A percentile compares a stretch with the other conserved stretches of the same genome.
phyloP scores from a whole-genome alignment of 2,329 filamentous ascomycete genomes.

The Microdochium trichocladiopsis region DNA sequence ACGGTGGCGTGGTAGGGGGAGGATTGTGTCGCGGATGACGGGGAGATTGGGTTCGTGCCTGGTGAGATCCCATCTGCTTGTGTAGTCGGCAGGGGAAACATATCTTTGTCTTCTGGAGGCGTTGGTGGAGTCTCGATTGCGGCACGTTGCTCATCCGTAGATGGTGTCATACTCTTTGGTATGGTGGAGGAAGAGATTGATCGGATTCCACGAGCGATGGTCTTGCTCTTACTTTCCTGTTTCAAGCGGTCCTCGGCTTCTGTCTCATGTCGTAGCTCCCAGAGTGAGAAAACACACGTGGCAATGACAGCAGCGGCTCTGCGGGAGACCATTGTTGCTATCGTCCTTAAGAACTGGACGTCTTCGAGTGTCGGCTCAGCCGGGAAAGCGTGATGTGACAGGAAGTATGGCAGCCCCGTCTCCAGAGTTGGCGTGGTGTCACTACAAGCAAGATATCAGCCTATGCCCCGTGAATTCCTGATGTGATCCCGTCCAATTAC shows the following conservation, averaged over 20 bases:
- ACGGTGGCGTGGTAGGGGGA: slow-evolving; percentile 46
- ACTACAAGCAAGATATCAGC: slow-evolving; percentile 18
- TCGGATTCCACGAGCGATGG: background rate
- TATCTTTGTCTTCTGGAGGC: slow-evolving; percentile 22
- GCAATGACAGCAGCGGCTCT: slow-evolving; percentile 55
- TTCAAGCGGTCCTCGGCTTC: slow-evolving; percentile 24
- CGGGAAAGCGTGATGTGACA: background rate
- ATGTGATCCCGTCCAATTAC: background rate
- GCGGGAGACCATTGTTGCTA: slow-evolving; percentile 47
- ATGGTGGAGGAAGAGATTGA: background rate
- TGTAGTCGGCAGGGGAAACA: slow-evolving; percentile 6
- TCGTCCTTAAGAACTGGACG: slow-evolving; percentile 40
- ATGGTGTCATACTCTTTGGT: slow-evolving; percentile 3
- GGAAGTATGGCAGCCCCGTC: slow-evolving; percentile 2
- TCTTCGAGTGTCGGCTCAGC: slow-evolving; percentile 35
- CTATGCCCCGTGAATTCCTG: slow-evolving; percentile 6
- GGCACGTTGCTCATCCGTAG: background rate
- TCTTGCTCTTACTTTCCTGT: background rate
- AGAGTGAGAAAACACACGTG: slow-evolving; percentile 50
- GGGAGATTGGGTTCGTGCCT: too few relatives aligned
- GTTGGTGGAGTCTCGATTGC: background rate
- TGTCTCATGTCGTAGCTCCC: slow-evolving; percentile 45
- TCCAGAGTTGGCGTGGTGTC: slow-evolving; percentile 35
- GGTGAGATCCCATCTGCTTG: too few relatives aligned
- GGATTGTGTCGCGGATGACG: background rate